phyloP scores from a whole-genome alignment of 164 flowering plant species.

The Aristolochia fimbriata region DNA sequence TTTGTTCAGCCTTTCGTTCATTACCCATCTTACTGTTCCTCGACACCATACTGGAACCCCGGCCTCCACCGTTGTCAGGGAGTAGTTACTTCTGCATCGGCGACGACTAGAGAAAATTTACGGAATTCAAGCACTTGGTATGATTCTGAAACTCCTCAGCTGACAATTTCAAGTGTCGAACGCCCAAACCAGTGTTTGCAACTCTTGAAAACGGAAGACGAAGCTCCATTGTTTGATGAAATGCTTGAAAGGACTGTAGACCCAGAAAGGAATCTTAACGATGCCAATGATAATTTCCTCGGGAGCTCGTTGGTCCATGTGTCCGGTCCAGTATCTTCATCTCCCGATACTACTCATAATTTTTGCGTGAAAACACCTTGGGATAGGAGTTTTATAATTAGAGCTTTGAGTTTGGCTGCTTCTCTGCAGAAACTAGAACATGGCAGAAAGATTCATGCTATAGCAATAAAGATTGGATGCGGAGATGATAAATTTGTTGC shows the following conservation, averaged over 20 bases:
- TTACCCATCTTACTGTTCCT: background rate
- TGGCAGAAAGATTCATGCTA: constrained; percentile 44
- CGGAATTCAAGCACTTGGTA: background rate
- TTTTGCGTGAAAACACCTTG: background rate
- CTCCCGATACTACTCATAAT: no score
- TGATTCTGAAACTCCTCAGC: background rate
- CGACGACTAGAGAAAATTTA: no score
- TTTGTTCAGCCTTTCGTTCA: background rate
- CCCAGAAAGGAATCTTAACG: background rate
- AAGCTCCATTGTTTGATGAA: background rate
- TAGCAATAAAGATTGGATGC: constrained; percentile 34
- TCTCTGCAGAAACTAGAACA: constrained; percentile 3
- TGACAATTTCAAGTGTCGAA: background rate
- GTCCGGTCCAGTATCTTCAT: background rate
- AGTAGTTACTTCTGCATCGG: no score
- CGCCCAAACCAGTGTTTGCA: no score
- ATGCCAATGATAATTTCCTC: background rate
- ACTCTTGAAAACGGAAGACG: no score
- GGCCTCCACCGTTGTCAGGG: no score
- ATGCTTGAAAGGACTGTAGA: background rate
- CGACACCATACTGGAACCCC: background rate
- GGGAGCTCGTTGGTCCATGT: background rate
- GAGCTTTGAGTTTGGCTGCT: constrained; percentile 6
- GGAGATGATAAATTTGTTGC: constrained; percentile 41
- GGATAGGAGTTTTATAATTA: constrained; percentile 1